Percentiles rank a stretch among this genome's conserved stretches.
phyloP scores from a whole-genome alignment of 2,329 filamentous ascomycete genomes.

The Botrytis fabae region DNA sequence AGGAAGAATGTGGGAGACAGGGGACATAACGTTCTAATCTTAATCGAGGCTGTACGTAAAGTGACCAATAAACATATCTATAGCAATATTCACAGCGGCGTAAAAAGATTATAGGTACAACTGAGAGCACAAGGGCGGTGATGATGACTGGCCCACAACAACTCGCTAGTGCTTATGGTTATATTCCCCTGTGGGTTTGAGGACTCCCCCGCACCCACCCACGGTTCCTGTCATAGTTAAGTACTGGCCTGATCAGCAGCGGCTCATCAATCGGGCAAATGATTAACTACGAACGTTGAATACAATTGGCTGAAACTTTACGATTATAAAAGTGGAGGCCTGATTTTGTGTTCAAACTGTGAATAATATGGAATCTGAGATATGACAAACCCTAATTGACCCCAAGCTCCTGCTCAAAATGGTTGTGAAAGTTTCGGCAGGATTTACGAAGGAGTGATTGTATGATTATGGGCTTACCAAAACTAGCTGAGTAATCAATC shows the following conservation, averaged over 20 bases:
- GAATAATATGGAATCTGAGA: background rate
- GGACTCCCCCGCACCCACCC: background rate
- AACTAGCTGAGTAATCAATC: background rate
- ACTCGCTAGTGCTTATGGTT: conserved; percentile 1
- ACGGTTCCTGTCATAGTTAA: background rate
- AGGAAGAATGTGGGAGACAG: conserved; percentile 13
- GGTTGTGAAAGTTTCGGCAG: background rate
- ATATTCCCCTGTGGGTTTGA: background rate
- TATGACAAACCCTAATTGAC: background rate
- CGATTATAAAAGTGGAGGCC: background rate
- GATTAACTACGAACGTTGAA: background rate
- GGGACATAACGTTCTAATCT: conserved; percentile 1
- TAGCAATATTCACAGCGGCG: background rate
- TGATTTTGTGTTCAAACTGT: background rate
- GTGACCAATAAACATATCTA: background rate
- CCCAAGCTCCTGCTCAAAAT: background rate
- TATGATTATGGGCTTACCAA: background rate
- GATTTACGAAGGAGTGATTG: background rate
- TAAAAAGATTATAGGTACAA: background rate
- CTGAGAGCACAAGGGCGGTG: background rate
- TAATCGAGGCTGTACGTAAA: conserved; percentile 8
- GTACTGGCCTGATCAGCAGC: background rate
- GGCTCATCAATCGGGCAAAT: too few relatives aligned
- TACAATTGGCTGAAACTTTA: background rate
- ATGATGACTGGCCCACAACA: background rate